Evolutionary conservation across 208 protist genomes (phyloP).

Genomic region (Trypanosoma conorhini): DNA sequence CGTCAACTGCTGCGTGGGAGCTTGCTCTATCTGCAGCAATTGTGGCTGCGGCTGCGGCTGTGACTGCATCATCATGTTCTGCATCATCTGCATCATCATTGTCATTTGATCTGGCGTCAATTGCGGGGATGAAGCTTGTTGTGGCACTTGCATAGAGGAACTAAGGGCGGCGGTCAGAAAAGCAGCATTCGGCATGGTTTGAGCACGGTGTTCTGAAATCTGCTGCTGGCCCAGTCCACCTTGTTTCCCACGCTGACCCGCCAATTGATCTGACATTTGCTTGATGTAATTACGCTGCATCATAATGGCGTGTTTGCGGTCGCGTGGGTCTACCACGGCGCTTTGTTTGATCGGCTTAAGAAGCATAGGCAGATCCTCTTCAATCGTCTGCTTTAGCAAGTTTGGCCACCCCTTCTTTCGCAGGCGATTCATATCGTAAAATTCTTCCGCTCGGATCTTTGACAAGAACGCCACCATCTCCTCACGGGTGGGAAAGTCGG

Average conservation of each 20-base stretch:
- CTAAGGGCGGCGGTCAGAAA: conserved; percentile 9
- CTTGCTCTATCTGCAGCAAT: neutral
- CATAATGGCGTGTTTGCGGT: conserved; percentile 40
- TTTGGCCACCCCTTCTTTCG: conserved; percentile 48
- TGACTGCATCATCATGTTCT: conserved; percentile 23
- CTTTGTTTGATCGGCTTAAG: conserved; percentile 71
- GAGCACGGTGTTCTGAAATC: neutral
- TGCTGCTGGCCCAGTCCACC: conserved; percentile 25
- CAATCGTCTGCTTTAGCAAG: conserved; percentile 48
- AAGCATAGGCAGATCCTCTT: conserved; percentile 66
- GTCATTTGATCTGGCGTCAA: conserved; percentile 13
- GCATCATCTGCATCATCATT: conserved; percentile 46
- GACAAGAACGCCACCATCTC: conserved; percentile 42
- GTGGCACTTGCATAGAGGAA: neutral
- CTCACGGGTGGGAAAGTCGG: conserved; percentile 47
- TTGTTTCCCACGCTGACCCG: conserved; percentile 28
- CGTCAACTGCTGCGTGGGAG: neutral
- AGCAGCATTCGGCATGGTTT: conserved; percentile 34
- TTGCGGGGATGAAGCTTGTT: neutral
- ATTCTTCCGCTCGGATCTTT: conserved; percentile 35
- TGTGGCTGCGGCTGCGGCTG: conserved; percentile 15
- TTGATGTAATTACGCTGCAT: conserved; percentile 38
- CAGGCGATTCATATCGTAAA: conserved; percentile 60
- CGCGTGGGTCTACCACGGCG: conserved; percentile 51
- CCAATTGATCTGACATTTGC: conserved; percentile 25